phyloP scores from a whole-genome alignment of 257 asterid genomes.

The Phtheirospermum japonicum region DNA sequence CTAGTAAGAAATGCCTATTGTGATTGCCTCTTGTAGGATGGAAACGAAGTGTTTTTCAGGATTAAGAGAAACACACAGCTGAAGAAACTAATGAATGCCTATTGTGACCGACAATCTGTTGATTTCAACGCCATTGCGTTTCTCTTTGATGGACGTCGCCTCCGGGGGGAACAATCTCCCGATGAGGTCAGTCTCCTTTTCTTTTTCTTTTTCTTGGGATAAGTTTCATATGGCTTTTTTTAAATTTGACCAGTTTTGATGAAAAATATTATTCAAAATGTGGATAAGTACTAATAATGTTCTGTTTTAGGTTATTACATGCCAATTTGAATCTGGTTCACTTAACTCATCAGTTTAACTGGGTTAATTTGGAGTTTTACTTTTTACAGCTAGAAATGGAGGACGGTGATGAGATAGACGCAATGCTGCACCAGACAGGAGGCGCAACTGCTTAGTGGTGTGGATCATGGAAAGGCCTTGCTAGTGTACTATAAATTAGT shows the following conservation, averaged over 20 bases:
- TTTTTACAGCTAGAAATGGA: slow-evolving; percentile 42
- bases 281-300: too few relatives aligned
- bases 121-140: slow-evolving; percentile 56
- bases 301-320: too few relatives aligned
- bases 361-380: too few relatives aligned
- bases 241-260: too few relatives aligned
- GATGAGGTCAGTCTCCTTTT: slow-evolving; percentile 37
- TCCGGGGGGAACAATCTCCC: slow-evolving; percentile 52
- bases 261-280: too few relatives aligned
- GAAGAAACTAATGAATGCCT: slow-evolving; percentile 72
- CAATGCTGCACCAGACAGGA: slow-evolving; percentile 54
- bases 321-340: too few relatives aligned
- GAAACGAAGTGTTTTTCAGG: slow-evolving; percentile 55
- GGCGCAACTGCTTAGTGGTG: slow-evolving; percentile 26
- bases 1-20: too few relatives aligned
- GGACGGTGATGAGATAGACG: slow-evolving; percentile 52
- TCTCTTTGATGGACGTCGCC: slow-evolving; percentile 58
- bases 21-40: slow-evolving; percentile 31
- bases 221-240: too few relatives aligned
- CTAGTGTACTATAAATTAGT: neutral
- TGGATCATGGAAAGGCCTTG: too few relatives aligned
- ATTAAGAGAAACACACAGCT: slow-evolving; percentile 69
- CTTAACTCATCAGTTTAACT: neutral
- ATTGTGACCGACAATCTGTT: slow-evolving; percentile 60
- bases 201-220: neutral